Evolutionary conservation across 805 yeast species (phyloP), one percentile per base, ranked within the genome.

Genomic region (Wickerhamomyces chambardii): DNA sequence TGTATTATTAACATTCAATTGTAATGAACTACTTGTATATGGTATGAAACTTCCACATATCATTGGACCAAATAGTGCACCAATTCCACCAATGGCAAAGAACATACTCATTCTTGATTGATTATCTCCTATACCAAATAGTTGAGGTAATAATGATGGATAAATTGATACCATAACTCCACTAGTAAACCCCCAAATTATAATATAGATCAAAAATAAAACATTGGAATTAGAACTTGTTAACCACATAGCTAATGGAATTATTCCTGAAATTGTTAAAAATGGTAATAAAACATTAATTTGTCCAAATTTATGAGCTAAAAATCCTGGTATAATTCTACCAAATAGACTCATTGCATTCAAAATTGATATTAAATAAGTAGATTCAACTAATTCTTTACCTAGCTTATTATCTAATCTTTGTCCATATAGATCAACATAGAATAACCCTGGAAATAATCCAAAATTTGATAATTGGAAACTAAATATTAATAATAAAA

Each of bases 311-410:
- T 42, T 46, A 46, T 71, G 78, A 16, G 72, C 75, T 8, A 63
- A 16, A 28, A 55, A 44, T 1, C 75, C 76, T 30, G 77, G 65
- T 5, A 58, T 33, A 3, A 75, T 59, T 28, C 83, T 56, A 6
- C 82, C 82, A 17, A 72, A 45, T 1, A 64, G 50, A 33, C 76
- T 71, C n/a, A n/a, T n/a, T n/a, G 58, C 68, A 46, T 65, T 68
- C 33, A 63, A 39, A 28, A 39, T 43, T 24, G 50, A 36, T 18
- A 41, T 29, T 14, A n/a, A 35, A 15, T 37, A 37, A 11, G 26
- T 24, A 11, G 40, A 30, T 4, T 34, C 34, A 16, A 37, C 29
- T 2, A 29, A 31, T 11, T 17, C 15, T 3, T 9, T 3, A 15
- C 19, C 40, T 17, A 40, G 22, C 31, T 35, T 38, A 6, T 21